Evolutionary conservation across 495 filamentous ascomycete genomes (phyloP).

Genomic region (Aspergillus egyptiacus): DNA sequence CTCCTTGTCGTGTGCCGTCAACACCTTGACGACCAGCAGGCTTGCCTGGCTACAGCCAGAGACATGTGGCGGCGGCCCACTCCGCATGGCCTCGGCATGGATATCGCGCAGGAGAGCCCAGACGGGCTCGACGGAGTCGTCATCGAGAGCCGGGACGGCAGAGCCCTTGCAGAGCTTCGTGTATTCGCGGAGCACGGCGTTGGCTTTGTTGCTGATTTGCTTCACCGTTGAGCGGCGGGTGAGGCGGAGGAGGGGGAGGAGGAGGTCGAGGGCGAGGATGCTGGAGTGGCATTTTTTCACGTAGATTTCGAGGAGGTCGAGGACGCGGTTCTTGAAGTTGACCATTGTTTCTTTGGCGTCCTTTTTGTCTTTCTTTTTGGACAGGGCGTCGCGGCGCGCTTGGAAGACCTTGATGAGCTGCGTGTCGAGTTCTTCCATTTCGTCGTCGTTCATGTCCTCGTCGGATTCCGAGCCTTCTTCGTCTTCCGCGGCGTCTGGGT

Average conservation of each 20-base stretch:
- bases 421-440: slow-evolving; percentile 86
- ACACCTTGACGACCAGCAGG: slow-evolving; percentile 55
- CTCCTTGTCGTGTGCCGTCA: slow-evolving; percentile 46
- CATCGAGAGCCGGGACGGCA: slow-evolving; percentile 39
- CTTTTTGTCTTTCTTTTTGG: slow-evolving; percentile 73
- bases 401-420: slow-evolving; percentile 78
- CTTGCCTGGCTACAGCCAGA: slow-evolving; percentile 57
- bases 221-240: slow-evolving; percentile 60
- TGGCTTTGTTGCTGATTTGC: slow-evolving; percentile 66
- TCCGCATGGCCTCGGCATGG: slow-evolving; percentile 65
- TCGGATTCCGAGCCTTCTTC: slow-evolving; percentile 49
- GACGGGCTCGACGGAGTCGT: slow-evolving; percentile 38
- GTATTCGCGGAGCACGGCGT: slow-evolving; percentile 60
- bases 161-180: slow-evolving; percentile 61
- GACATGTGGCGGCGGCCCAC: slow-evolving; percentile 51
- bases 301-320: slow-evolving; percentile 83
- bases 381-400: slow-evolving; percentile 54
- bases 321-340: slow-evolving; percentile 89
- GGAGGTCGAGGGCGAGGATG: slow-evolving; percentile 56
- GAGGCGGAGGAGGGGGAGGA: slow-evolving; percentile 58
- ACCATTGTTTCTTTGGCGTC: slow-evolving; percentile 83
- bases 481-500: slow-evolving; percentile 48
- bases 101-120: slow-evolving; percentile 59
- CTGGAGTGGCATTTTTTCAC: slow-evolving; percentile 70
- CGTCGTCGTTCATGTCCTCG: slow-evolving; percentile 85